A percentile compares a stretch with the other conserved stretches of the same genome.
Evolutionary conservation across 805 yeast species (phyloP).

Genomic region (Saccharomyces paradoxus): DNA sequence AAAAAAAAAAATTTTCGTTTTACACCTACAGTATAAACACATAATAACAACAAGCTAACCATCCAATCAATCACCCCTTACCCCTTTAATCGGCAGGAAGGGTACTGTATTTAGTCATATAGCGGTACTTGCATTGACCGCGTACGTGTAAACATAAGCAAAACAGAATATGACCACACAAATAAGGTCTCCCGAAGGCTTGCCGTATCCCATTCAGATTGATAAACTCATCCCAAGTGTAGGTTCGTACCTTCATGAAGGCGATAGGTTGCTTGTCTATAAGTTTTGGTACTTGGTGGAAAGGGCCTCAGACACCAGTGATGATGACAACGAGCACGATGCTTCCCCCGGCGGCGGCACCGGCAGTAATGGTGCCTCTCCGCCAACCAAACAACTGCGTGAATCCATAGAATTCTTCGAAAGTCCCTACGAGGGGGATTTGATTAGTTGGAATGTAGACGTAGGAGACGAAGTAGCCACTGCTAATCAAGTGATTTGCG

Average conservation of each 20-base stretch:
- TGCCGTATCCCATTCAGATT: slow-evolving; percentile 36
- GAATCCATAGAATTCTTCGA: slow-evolving; percentile 74
- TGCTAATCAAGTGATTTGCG: slow-evolving; percentile 42
- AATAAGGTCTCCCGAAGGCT: slow-evolving; percentile 19
- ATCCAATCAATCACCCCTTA: background rate
- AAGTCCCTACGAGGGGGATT: slow-evolving; percentile 69
- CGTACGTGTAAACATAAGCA: background rate
- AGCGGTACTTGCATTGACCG: background rate
- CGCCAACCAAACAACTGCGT: slow-evolving; percentile 34
- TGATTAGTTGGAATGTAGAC: slow-evolving; percentile 42
- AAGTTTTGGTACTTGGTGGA: slow-evolving; percentile 40
- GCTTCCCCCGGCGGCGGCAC: slow-evolving; percentile 5
- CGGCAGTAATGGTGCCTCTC: slow-evolving; percentile 1
- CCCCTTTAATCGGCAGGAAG: background rate
- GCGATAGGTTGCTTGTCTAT: slow-evolving; percentile 34
- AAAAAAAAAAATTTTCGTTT: background rate
- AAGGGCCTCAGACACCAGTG: slow-evolving; percentile 23
- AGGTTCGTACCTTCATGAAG: slow-evolving; percentile 32
- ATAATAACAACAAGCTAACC: background rate
- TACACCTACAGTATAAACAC: background rate
- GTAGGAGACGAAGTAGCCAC: slow-evolving; percentile 52
- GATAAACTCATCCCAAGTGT: slow-evolving; percentile 27
- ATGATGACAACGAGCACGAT: slow-evolving; percentile 9
- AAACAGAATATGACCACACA: slow-evolving; percentile 17
- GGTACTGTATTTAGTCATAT: background rate